Evolutionary conservation across 2,329 filamentous ascomycete genomes (phyloP), one percentile per base, ranked within the genome.

Genomic region (Phialophora expanda): DNA sequence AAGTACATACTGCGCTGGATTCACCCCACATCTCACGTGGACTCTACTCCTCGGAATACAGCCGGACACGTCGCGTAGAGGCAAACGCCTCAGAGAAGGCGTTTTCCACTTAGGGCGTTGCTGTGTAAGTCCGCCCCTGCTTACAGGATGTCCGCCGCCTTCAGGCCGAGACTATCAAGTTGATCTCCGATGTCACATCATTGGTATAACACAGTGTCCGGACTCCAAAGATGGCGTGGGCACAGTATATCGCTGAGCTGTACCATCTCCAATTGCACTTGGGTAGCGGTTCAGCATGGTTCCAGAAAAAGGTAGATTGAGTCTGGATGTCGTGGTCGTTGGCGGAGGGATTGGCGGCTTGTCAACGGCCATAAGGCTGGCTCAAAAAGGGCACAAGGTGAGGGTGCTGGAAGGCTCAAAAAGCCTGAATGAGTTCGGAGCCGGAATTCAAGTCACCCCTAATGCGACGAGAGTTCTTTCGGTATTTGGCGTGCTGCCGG

Each of bases 391-490:
- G 7, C 17, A 48, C 44, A n/a, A 48, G 44, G 44, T 48, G 44
- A 48, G 22, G 17, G 44, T 20, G 44, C 11, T 48, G 22, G 44
- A 48, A 22, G n/a, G 44, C 17, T 48, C 44, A 48, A 48, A n/a
- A 22, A n/a, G 22, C 7, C 44, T 48, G 7, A 48, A n/a, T n/a
- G 44, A 48, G 22, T 48, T 48, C 22, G 44, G 44, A n/a, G 44
- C 44, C 3, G 44, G 44, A n/a, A 11, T 48, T 22, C 44, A 48
- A 22, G 22, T 48, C 3, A n/a, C 44, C 17, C 44, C 44, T 1
- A 48, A 48, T 48, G 44, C 44, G 44, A 48, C 22, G 44, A 48
- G 44, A 22, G 11, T 48, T 11, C 44, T 48, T 20, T 48, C 44
- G 17, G 44, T 11, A 20, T 48, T n/a, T n/a, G 44, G 44, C 22